Base-by-base conservation (phyloP, 495 filamentous ascomycete genomes). In the Lasiosphaeria miniovina region DNA sequence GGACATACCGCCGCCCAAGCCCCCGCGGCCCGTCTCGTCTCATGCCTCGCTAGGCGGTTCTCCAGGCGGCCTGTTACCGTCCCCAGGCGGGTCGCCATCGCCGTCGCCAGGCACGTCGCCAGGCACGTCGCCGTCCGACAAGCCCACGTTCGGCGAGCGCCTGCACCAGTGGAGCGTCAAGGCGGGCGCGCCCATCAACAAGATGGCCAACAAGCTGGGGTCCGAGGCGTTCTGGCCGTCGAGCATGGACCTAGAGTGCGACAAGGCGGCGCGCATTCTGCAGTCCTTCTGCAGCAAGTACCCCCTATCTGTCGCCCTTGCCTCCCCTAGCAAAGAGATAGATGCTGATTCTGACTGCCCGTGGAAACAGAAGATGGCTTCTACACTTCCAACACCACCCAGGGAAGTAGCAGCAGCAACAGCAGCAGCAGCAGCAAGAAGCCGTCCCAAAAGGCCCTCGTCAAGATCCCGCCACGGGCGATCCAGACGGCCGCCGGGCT, bases 151-250 rank as follows among this genome's bases (percentile, higher is more conserved):
- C 7, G 59, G 69, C 15, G 64, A 71, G 58, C 61, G 65, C 55
- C 52, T 71, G 15, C 57, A 73, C 58, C 54, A 68, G 50, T 65
- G 65, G 65, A 50, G 64, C 41, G 36, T 73, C 46, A 68, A 71
- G 57, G 67, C 65, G 32, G 84, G 86, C 14, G 81, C 78, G 40
- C 89, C 90, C n/a, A 83, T 91, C 57, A 91, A 92, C 67, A 84
- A 80, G 49, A 69, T 91, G 2, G 86, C 84, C 11, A 89, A 92
- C 72, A 84, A 82, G 59, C 75, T 93, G 10, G 89, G 89, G 51
- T 81, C 82, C 33, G 90, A 94, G 68, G 87, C 88, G 4, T 91
- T 92, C 68, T 91, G 89, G 89, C 90, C 90, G 11, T 90, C 87
- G 59, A 84, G 79, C 12, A 77, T 93, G 58, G 90, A 93, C 62